phyloP scores from a whole-genome alignment of 805 yeast species.

The Suhomyces pyralidae region DNA sequence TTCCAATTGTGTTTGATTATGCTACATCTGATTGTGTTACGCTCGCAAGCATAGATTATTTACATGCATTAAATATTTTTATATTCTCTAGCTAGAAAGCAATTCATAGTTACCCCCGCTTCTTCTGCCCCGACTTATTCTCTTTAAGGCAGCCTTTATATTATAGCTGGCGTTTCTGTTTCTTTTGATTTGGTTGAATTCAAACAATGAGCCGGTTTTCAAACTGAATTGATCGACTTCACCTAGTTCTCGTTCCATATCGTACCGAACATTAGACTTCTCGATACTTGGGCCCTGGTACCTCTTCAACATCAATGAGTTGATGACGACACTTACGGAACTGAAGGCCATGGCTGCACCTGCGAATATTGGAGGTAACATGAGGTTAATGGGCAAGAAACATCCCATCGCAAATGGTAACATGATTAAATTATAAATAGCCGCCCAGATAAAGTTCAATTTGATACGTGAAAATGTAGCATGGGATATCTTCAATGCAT shows the following conservation, averaged over 20 bases:
- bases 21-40: not conserved
- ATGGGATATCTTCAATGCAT: conserved; percentile 65
- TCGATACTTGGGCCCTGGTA: conserved; percentile 47
- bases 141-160: not conserved
- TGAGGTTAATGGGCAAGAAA: conserved; percentile 70
- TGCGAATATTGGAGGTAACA: conserved; percentile 85
- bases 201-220: conserved; percentile 21
- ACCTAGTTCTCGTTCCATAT: conserved; percentile 16
- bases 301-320: conserved; percentile 66
- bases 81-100: not conserved
- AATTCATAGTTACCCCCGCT: not conserved
- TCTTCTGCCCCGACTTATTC: not conserved
- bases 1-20: not conserved
- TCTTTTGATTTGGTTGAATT: conserved; percentile 19
- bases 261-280: conserved; percentile 10
- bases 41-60: not conserved
- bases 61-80: not conserved
- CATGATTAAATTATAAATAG: conserved; percentile 77
- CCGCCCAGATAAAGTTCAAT: conserved; percentile 83
- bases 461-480: conserved; percentile 72
- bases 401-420: conserved; percentile 94
- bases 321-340: conserved; percentile 81
- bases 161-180: conserved; percentile 3
- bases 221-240: conserved; percentile 21
- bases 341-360: conserved; percentile 92